phyloP scores from a whole-genome alignment of 2,329 filamentous ascomycete species.

The Phyllosticta paracitricarpa region DNA sequence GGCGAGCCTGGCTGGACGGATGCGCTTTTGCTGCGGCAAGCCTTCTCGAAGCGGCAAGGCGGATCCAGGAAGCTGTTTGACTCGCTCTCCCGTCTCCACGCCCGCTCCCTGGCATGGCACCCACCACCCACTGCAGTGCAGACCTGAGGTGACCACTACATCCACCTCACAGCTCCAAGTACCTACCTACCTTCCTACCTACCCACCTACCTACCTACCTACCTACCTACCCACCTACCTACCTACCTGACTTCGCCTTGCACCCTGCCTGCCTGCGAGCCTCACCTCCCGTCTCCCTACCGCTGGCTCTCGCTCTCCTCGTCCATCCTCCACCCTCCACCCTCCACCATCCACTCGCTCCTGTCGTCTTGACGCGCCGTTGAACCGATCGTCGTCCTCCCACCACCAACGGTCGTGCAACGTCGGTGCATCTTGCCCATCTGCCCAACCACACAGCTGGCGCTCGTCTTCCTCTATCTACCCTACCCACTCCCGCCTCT shows the following conservation, averaged over 20 bases:
- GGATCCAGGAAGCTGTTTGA: not conserved
- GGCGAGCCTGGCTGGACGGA: not conserved
- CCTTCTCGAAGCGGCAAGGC: not conserved
- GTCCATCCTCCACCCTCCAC: not conserved
- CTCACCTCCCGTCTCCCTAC: not conserved
- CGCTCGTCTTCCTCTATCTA: not conserved
- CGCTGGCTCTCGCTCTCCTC: not conserved
- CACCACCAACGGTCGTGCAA: not conserved
- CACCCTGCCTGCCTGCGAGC: not conserved
- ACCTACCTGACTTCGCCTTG: too few species aligned
- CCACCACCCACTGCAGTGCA: too few species aligned
- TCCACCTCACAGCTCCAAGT: not conserved
- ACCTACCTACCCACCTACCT: too few species aligned
- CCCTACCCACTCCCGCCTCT: not conserved
- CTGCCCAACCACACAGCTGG: not conserved
- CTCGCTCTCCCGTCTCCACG: conserved; percentile 2
- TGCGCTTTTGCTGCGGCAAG: not conserved
- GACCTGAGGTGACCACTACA: not conserved
- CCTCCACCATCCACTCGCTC: too few species aligned
- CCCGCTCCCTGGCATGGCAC: not conserved
- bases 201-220: too few species aligned
- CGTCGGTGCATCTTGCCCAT: not conserved
- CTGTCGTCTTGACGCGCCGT: not conserved
- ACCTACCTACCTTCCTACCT: not conserved
- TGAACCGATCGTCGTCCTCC: not conserved